A percentile compares a stretch with the other conserved stretches of the same genome.
Evolutionary conservation across 139 green algal species (phyloP).

Genomic region (Edaphochlamys debaryana): DNA sequence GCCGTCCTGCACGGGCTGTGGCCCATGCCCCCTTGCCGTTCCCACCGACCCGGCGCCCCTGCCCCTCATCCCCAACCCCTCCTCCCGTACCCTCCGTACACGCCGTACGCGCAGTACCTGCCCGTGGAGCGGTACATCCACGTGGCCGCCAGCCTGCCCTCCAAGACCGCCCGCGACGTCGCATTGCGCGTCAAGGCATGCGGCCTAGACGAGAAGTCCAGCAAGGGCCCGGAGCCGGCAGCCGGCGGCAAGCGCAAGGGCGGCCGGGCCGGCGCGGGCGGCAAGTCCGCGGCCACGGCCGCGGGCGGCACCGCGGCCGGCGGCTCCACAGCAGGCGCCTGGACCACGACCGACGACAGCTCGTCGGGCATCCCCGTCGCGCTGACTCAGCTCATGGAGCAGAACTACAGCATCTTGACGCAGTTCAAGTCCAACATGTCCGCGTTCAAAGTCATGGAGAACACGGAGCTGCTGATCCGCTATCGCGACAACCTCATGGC

Average conservation of each 20-base stretch:
- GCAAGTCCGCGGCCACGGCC: not conserved
- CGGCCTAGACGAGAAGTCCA: constrained; percentile 4
- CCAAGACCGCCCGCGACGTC: constrained; percentile 52
- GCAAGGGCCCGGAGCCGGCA: not conserved
- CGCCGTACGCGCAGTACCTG: constrained; percentile 19
- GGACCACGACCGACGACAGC: not conserved
- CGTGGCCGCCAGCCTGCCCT: constrained; percentile 43
- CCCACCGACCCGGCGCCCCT: too few relatives aligned
- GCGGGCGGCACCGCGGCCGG: not conserved
- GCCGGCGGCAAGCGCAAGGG: constrained; percentile 5
- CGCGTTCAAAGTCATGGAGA: constrained; percentile 78
- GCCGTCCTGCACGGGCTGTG: too few relatives aligned
- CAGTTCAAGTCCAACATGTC: constrained; percentile 73
- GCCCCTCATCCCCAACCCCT: too few relatives aligned
- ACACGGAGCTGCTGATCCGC: constrained; percentile 83
- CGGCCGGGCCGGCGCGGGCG: not conserved
- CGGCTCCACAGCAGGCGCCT: not conserved
- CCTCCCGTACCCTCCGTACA: too few relatives aligned
- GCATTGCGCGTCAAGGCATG: constrained; percentile 47
- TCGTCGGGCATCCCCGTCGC: not conserved
- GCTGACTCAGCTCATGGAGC: constrained; percentile 41
- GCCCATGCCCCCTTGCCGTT: too few relatives aligned
- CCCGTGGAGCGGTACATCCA: constrained; percentile 45
- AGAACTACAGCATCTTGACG: constrained; percentile 75
- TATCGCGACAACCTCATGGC: constrained; percentile 88